These are phyloP conservation scores for Paramecium tetraurelia DNA, from an alignment of 73 alveolate genomes.

Conservation along the genomic window DNA sequence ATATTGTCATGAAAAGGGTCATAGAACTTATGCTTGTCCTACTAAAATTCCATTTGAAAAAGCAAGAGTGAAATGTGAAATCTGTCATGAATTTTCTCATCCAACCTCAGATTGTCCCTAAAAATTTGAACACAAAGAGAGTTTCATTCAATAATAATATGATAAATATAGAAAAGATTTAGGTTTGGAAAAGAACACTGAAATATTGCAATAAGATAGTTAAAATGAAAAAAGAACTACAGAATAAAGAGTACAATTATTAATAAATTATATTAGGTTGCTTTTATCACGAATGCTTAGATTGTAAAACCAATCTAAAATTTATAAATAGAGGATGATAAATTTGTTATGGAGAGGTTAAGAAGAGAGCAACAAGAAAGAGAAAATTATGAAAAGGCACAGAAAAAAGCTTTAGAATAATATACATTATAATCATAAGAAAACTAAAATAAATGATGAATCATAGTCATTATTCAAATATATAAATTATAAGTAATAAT, in stretches of 20 bases:
- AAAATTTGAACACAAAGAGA: background rate
- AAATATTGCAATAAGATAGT: background rate
- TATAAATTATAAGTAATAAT: background rate
- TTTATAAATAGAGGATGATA: background rate
- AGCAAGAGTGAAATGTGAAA: slow-evolving; percentile 48
- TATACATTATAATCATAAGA: background rate
- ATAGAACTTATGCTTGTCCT: slow-evolving; percentile 56
- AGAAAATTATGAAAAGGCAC: background rate
- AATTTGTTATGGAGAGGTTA: background rate
- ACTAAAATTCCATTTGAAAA: slow-evolving; percentile 53
- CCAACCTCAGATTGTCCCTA: slow-evolving; percentile 48
- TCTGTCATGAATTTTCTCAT: slow-evolving; percentile 36
- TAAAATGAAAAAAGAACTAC: slow-evolving; percentile 24
- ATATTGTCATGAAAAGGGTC: slow-evolving; percentile 59
- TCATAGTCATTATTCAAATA: background rate
- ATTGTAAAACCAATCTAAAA: background rate
- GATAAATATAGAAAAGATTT: slow-evolving; percentile 49
- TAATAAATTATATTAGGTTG: background rate
- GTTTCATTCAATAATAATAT: background rate
- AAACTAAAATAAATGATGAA: background rate
- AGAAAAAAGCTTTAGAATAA: background rate
- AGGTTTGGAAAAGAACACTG: background rate
- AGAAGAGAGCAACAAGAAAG: background rate
- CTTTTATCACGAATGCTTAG: background rate
- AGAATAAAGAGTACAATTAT: background rate